Conservation (phyloP, 1,284 basidiomycete genomes). For the Trichosporon faecale region DNA sequence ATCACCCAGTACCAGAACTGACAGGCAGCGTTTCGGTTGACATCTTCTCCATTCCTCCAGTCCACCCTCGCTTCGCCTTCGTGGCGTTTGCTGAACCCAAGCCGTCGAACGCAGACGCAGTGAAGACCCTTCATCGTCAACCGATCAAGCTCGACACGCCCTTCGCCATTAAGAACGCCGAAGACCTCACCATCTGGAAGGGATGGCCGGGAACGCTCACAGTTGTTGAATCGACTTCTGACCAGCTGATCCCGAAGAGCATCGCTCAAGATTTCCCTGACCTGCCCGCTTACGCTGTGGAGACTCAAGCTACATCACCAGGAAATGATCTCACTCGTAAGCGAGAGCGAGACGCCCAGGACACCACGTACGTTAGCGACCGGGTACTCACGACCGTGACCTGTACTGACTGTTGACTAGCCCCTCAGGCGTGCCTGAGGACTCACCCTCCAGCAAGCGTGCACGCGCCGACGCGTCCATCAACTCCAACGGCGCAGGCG, state of each 20-base stretch:
- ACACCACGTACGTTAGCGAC: neutral
- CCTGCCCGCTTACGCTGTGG: constrained; percentile 42
- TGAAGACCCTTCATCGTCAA: constrained; percentile 36
- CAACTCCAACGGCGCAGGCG: neutral
- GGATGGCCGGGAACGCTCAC: constrained; percentile 39
- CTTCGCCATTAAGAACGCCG: constrained; percentile 35
- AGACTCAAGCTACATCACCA: neutral
- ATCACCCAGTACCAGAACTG: neutral
- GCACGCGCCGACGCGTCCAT: neutral
- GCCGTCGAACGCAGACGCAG: constrained; percentile 30
- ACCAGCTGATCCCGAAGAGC: constrained; percentile 38
- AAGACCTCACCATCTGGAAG: constrained; percentile 43
- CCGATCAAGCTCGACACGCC: constrained; percentile 35
- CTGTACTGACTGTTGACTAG: constrained; percentile 1
- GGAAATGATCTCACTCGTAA: constrained; percentile 9
- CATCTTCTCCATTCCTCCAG: constrained; percentile 47
- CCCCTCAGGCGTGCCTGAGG: neutral
- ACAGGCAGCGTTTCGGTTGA: constrained; percentile 46
- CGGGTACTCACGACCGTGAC: neutral
- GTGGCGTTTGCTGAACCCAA: constrained; percentile 40
- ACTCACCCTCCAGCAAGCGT: constrained; percentile 4
- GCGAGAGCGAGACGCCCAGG: constrained; percentile 14
- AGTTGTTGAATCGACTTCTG: constrained; percentile 40
- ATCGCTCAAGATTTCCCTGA: constrained; percentile 38
- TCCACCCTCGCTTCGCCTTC: constrained; percentile 46